phyloP scores from a whole-genome alignment of 495 filamentous ascomycete species.

The Podospora fimiseda region DNA sequence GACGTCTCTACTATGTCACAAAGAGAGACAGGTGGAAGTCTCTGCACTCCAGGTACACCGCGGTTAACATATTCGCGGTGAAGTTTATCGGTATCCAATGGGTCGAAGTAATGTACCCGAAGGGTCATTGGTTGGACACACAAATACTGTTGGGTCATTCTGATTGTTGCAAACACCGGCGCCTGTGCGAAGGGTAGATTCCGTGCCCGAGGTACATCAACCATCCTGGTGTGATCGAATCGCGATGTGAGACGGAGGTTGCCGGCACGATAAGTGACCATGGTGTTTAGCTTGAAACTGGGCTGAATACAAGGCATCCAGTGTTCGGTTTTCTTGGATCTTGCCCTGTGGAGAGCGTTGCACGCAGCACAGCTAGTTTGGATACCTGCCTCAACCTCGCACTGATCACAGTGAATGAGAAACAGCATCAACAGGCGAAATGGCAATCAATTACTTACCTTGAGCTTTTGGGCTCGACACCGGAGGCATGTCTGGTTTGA shows the following conservation, averaged over 20 bases:
- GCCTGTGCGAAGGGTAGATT: constrained; percentile 18
- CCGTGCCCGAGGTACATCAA: constrained; percentile 33
- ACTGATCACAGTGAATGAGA: too few species aligned
- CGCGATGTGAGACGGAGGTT: constrained; percentile 34
- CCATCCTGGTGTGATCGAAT: constrained; percentile 32
- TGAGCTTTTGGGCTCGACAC: constrained; percentile 38
- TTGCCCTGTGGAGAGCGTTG: constrained; percentile 21
- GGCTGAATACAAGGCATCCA: constrained; percentile 34
- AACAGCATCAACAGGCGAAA: background rate
- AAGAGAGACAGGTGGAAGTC: constrained; percentile 31
- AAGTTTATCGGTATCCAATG: constrained; percentile 23
- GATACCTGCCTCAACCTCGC: constrained; percentile 11
- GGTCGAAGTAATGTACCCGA: constrained; percentile 29
- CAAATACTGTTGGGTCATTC: constrained; percentile 29
- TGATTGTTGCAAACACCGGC: constrained; percentile 20
- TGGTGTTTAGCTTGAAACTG: constrained; percentile 35
- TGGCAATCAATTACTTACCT: constrained; percentile 24
- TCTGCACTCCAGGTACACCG: constrained; percentile 10
- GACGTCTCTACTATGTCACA: constrained; percentile 28
- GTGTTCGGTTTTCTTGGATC: constrained; percentile 42
- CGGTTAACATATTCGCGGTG: constrained; percentile 25
- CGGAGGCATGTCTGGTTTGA: constrained; percentile 43
- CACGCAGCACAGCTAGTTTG: constrained; percentile 33
- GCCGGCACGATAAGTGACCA: constrained; percentile 32
- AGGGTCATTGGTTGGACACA: constrained; percentile 24